phyloP scores from a whole-genome alignment of 306 rosid species.

The Mucuna pruriens region DNA sequence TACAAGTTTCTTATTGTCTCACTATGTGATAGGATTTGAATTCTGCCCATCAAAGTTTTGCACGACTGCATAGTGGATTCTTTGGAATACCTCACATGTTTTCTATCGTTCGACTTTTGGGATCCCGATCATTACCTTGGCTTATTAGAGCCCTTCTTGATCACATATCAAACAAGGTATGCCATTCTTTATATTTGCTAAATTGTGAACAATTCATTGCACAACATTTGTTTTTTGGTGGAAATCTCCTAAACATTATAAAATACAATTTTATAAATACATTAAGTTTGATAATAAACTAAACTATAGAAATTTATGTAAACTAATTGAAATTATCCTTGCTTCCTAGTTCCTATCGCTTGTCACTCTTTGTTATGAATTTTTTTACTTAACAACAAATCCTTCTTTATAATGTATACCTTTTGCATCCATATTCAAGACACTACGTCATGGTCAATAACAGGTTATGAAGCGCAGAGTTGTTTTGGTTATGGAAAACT shows the following conservation, averaged over 20 bases:
- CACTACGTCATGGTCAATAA: background rate
- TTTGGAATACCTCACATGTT: constrained; percentile 96
- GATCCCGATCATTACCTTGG: constrained; percentile 98
- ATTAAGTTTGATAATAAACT: background rate
- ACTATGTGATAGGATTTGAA: constrained; percentile 69
- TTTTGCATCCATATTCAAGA: constrained; percentile 11
- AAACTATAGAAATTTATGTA: background rate
- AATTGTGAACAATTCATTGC: constrained; percentile 25
- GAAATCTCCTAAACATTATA: constrained; percentile 10
- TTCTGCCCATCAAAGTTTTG: constrained; percentile 98
- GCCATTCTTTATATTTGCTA: constrained; percentile 30
- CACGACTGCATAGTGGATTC: constrained; percentile 94
- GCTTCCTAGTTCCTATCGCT: background rate
- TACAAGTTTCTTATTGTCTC: constrained; percentile 21
- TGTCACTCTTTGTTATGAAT: background rate
- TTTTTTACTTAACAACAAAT: background rate
- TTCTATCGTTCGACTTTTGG: constrained; percentile 80
- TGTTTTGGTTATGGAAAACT: constrained; percentile 3
- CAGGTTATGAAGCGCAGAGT: constrained; percentile 1
- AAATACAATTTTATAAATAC: background rate
- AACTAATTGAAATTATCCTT: background rate
- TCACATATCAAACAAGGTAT: constrained; percentile 95
- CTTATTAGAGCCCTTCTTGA: constrained; percentile 94
- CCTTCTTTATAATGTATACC: background rate
- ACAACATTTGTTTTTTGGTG: constrained; percentile 13